Evolutionary conservation across 2,329 filamentous ascomycete species (phyloP).

Genomic region (Fusarium xylarioides): DNA sequence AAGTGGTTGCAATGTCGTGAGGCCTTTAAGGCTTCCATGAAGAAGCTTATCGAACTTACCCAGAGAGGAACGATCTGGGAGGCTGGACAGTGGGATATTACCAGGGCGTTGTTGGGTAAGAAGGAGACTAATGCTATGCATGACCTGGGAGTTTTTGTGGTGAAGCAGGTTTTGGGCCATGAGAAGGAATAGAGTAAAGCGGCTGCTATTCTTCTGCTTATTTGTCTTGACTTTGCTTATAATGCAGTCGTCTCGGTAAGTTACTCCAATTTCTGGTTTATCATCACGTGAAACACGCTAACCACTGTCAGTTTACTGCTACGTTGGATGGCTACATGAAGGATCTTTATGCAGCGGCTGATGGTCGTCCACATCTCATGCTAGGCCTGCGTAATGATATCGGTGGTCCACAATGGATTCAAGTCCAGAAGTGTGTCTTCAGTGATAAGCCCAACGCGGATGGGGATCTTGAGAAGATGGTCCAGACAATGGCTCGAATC

Average conservation of each 20-base stretch:
- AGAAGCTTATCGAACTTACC: slow-evolving; percentile 13
- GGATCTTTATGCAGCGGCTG: background rate
- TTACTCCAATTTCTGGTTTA: background rate
- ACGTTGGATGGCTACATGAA: background rate
- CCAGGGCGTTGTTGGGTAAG: background rate
- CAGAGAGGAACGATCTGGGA: slow-evolving; percentile 25
- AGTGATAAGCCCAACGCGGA: background rate
- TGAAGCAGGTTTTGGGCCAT: background rate
- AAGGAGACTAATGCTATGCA: slow-evolving; percentile 2
- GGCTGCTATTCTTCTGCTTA: background rate
- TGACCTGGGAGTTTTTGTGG: background rate
- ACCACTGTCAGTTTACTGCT: background rate
- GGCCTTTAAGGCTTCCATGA: slow-evolving; percentile 32
- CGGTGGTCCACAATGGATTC: background rate
- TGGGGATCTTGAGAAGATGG: background rate
- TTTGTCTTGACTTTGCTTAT: slow-evolving; percentile 6
- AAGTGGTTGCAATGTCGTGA: slow-evolving; percentile 34
- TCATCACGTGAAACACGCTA: fast-evolving
- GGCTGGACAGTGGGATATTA: slow-evolving; percentile 1
- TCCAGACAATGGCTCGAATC: background rate
- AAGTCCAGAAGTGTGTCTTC: background rate
- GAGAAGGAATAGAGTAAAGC: background rate
- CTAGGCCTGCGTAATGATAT: too few species aligned
- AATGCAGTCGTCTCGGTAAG: slow-evolving; percentile 5
- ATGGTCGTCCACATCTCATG: background rate